A percentile compares a stretch with the other conserved stretches of the same genome.
phyloP scores from a whole-genome alignment of 1,139 yeast genomes.

The Blastobotrys elegans region DNA sequence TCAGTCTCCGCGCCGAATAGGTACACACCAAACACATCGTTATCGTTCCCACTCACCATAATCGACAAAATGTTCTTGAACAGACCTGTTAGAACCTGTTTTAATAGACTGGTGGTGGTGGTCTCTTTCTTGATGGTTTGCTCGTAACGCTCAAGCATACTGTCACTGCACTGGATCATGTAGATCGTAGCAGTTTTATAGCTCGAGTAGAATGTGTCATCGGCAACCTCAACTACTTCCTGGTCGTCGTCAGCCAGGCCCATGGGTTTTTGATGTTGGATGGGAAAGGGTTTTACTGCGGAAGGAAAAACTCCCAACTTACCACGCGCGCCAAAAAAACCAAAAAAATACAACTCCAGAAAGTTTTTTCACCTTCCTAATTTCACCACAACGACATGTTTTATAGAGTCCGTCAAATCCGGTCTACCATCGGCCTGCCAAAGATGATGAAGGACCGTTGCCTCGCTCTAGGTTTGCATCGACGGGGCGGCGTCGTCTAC shows the following conservation, averaged over 20 bases:
- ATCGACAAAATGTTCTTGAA: background rate
- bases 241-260: background rate
- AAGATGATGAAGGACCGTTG: constrained; percentile 60
- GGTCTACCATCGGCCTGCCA: constrained; percentile 86
- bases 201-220: background rate
- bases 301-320: no score
- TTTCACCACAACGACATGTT: no score
- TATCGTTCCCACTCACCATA: background rate
- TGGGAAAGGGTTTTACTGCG: no score
- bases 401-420: constrained; percentile 67
- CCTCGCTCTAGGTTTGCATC: constrained; percentile 66
- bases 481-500: constrained; percentile 69
- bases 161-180: background rate
- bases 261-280: background rate
- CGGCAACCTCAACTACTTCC: background rate
- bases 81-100: background rate
- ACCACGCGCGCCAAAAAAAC: background rate
- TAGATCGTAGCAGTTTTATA: background rate
- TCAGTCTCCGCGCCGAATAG: background rate
- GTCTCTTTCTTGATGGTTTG: background rate
- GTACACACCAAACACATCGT: background rate
- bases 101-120: background rate
- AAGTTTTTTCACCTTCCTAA: no score
- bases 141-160: background rate
- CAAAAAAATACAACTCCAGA: no score